These are phyloP conservation scores for Zygosaccharomyces lentus DNA, from an alignment of 805 yeast species.

Conservation along the genomic window DNA sequence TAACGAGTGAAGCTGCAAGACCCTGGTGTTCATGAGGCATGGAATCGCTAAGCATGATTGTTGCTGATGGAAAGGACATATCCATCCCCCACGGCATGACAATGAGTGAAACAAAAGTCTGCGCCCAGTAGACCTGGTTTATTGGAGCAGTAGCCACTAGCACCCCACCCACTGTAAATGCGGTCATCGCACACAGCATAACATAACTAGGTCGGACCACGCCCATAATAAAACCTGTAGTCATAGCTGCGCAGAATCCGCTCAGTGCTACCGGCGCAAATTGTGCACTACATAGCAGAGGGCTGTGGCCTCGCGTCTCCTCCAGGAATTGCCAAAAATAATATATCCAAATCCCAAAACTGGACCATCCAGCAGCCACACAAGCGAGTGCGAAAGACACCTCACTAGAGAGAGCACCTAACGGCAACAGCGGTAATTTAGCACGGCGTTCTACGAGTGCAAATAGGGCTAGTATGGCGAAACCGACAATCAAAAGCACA, in stretches of 20 bases:
- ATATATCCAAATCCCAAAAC: slow-evolving; percentile 62
- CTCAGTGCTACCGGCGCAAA: slow-evolving; percentile 41
- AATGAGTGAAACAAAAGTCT: slow-evolving; percentile 48
- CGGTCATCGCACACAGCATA: slow-evolving; percentile 43
- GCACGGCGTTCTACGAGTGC: slow-evolving; percentile 43
- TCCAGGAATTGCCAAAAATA: slow-evolving; percentile 47
- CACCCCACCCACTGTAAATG: slow-evolving; percentile 46
- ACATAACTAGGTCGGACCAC: slow-evolving; percentile 42
- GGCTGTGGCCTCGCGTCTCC: slow-evolving; percentile 41
- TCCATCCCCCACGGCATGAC: slow-evolving; percentile 65
- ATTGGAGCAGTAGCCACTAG: slow-evolving; percentile 50
- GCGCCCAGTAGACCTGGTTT: slow-evolving; percentile 51
- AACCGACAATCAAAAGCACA: slow-evolving; percentile 47
- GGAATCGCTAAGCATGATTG: slow-evolving; percentile 49
- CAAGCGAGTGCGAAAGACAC: slow-evolving; percentile 45
- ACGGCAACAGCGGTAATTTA: slow-evolving; percentile 48
- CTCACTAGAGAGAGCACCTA: slow-evolving; percentile 39
- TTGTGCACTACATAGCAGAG: slow-evolving; percentile 42
- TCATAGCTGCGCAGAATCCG: slow-evolving; percentile 50
- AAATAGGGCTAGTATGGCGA: slow-evolving; percentile 39
- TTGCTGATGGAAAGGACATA: slow-evolving; percentile 62
- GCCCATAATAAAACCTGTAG: slow-evolving; percentile 42
- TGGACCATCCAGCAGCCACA: slow-evolving; percentile 58
- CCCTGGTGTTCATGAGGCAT: slow-evolving; percentile 60
- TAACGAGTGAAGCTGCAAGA: slow-evolving; percentile 59